These are phyloP conservation scores for Pythium myriotylum DNA, from an alignment of 352 stramenopile genomes.

Conservation along the genomic window DNA sequence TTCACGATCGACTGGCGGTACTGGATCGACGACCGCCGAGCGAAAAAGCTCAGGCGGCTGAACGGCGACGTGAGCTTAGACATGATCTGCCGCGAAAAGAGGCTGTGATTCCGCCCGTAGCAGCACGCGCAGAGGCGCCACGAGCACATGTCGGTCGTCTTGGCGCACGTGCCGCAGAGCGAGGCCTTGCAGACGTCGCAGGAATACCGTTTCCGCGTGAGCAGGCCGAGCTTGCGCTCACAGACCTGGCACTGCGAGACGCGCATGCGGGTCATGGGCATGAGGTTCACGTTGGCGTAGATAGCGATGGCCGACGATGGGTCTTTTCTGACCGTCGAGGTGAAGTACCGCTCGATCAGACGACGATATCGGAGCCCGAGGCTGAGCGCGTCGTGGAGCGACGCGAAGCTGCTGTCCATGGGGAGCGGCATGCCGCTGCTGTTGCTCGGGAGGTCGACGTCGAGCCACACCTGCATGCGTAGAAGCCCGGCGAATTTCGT, in stretches of 20 bases:
- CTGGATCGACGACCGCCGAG: slow-evolving; percentile 13
- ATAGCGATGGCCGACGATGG: slow-evolving; percentile 28
- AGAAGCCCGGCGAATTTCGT: slow-evolving; percentile 55
- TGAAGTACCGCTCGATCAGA: slow-evolving; percentile 51
- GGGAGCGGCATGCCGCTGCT: slow-evolving; percentile 1
- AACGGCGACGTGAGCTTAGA: slow-evolving; percentile 55
- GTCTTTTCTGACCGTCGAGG: slow-evolving; percentile 35
- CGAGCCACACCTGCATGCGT: slow-evolving; percentile 76
- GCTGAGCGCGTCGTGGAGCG: slow-evolving; percentile 71
- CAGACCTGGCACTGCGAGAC: slow-evolving; percentile 67
- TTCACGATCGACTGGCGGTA: slow-evolving; percentile 22
- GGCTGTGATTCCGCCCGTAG: slow-evolving; percentile 61
- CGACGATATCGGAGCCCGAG: slow-evolving; percentile 65
- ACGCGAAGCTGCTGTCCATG: slow-evolving; percentile 34
- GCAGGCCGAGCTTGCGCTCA: slow-evolving; percentile 58
- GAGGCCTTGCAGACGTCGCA: slow-evolving; percentile 69
- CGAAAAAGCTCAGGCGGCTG: slow-evolving; percentile 30
- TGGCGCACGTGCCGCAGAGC: slow-evolving; percentile 61
- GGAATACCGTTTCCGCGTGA: slow-evolving; percentile 62
- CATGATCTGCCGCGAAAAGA: slow-evolving; percentile 58
- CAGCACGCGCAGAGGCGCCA: slow-evolving; percentile 67
- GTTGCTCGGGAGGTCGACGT: slow-evolving; percentile 49
- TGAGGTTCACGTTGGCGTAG: slow-evolving; percentile 31
- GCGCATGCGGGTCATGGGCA: slow-evolving; percentile 37
- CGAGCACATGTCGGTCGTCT: slow-evolving; percentile 58